Evolutionary conservation across 1,284 basidiomycete genomes (phyloP), one percentile per base, ranked within the genome.

Genomic region (Cryptococcus jaspeensis): DNA sequence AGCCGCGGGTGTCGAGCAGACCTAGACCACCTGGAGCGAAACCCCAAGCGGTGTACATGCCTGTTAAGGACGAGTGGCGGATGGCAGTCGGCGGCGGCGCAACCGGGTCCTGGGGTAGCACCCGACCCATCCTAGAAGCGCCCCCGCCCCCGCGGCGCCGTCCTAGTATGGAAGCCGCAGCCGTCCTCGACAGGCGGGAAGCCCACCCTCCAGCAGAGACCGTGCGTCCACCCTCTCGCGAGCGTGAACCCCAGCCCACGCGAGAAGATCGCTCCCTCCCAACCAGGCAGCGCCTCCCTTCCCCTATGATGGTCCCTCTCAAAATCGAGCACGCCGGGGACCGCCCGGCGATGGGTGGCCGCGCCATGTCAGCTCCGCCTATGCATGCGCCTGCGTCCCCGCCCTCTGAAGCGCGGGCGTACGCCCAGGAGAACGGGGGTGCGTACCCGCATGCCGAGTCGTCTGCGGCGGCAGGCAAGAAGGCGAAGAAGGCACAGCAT

Each of bases 401-500:
- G 22, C 35, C 46, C 16, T 35, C 23, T 23, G 28, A 36, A n/a
- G n/a, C n/a, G n/a, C n/a, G n/a, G n/a, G n/a, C 46, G 43, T 39
- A 28, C 38, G 48, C 8, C 44, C 6, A 47, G 39, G 41, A 22
- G 45, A 38, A 15, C 15, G 23, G n/a, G 41, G 41, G 13, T 25
- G 13, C 43, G 13, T 13, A 37, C 0, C 16, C 16, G 5, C 48
- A 35, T 4, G 48, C 63, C 18, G 47, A 54, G 16, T 52, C 53
- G 20, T 48, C 52, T 5, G 55, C 43, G 9, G 49, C 55, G 13
- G 53, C 60, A n/a, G 62, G 61, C 56, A 70, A 70, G 44, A 67
- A 73, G 38, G 43, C 60, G 8, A 64, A 66, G 50, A 66, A 65
- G 15, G 55, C 59, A 15, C 61, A 67, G 40, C 70, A 73, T 16